phyloP scores from a whole-genome alignment of 768 basidiomycete species.

The Naganishia vaughanmartiniae region DNA sequence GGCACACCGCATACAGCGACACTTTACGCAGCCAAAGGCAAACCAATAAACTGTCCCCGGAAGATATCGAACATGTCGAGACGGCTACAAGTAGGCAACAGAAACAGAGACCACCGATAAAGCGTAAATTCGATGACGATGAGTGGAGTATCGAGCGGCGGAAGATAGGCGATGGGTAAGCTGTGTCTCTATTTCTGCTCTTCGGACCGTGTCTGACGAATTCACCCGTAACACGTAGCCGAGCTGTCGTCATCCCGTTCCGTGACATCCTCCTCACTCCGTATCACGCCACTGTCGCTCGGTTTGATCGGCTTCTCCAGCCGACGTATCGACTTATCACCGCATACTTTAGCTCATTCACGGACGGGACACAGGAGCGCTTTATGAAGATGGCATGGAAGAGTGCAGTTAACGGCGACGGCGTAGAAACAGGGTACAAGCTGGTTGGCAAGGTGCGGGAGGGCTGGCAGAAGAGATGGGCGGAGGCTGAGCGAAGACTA shows the following conservation, averaged over 20 bases:
- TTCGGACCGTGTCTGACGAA: not conserved
- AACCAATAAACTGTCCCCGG: not conserved
- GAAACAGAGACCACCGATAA: conserved; percentile 14
- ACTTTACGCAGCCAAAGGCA: not conserved
- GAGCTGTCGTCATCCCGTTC: conserved; percentile 15
- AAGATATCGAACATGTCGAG: not conserved
- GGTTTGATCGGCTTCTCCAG: conserved; percentile 4
- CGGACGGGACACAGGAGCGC: conserved; percentile 17
- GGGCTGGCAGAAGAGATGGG: conserved; percentile 22
- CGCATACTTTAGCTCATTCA: conserved; percentile 16
- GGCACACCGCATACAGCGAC: too few relatives aligned
- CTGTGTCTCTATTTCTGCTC: too few relatives aligned
- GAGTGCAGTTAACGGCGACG: conserved; percentile 7
- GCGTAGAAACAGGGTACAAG: conserved; percentile 4
- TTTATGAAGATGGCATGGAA: conserved; percentile 18
- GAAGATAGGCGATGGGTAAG: conserved; percentile 18
- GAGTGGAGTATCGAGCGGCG: conserved; percentile 19
- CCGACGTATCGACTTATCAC: conserved; percentile 17
- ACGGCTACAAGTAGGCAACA: conserved; percentile 16
- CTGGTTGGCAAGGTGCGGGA: conserved; percentile 14
- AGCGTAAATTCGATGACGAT: conserved; percentile 16
- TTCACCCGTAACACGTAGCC: not conserved
- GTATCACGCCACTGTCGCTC: conserved; percentile 16
- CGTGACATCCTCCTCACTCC: conserved; percentile 20
- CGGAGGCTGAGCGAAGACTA: conserved; percentile 13